Conservation (phyloP, 2,329 filamentous ascomycete species). For the Rhynchosporium agropyri region DNA sequence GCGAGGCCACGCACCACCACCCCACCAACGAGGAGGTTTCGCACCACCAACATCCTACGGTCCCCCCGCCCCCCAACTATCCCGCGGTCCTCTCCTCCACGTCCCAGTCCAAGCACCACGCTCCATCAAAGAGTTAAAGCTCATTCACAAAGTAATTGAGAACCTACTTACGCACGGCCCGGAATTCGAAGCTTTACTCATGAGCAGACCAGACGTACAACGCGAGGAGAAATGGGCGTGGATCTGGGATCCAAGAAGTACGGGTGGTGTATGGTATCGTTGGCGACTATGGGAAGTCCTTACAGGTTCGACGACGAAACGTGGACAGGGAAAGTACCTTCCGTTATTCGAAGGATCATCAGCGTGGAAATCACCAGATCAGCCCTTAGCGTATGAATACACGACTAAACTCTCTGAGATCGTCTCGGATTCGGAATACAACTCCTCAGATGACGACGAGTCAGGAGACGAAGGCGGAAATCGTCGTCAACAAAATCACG, state of each 20-base stretch:
- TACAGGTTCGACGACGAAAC: constrained; percentile 59
- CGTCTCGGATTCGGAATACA: constrained; percentile 80
- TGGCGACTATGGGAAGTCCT: constrained; percentile 88
- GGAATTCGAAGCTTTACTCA: constrained; percentile 88
- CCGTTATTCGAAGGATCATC: constrained; percentile 76
- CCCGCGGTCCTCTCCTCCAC: constrained; percentile 55
- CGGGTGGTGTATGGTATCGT: constrained; percentile 85
- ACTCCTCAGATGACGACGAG: constrained; percentile 83
- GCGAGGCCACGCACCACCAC: constrained; percentile 52
- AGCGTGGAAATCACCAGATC: constrained; percentile 76
- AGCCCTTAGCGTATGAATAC: constrained; percentile 78
- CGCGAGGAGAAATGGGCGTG: constrained; percentile 89
- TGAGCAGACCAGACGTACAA: constrained; percentile 83
- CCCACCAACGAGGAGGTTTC: constrained; percentile 61
- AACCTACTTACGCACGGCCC: constrained; percentile 76
- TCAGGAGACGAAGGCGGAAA: constrained; percentile 54
- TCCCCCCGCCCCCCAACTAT: constrained; percentile 38
- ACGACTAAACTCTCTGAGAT: constrained; percentile 76
- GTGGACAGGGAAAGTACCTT: constrained; percentile 55
- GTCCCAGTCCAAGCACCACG: constrained; percentile 75
- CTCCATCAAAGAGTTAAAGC: constrained; percentile 75
- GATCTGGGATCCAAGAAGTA: constrained; percentile 83
- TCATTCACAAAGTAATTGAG: constrained; percentile 89
- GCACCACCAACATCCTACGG: constrained; percentile 76
- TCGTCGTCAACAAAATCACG: constrained; percentile 46